Base-by-base conservation (phyloP, 2,329 filamentous ascomycete species). In the Plectosphaerella plurivora region DNA sequence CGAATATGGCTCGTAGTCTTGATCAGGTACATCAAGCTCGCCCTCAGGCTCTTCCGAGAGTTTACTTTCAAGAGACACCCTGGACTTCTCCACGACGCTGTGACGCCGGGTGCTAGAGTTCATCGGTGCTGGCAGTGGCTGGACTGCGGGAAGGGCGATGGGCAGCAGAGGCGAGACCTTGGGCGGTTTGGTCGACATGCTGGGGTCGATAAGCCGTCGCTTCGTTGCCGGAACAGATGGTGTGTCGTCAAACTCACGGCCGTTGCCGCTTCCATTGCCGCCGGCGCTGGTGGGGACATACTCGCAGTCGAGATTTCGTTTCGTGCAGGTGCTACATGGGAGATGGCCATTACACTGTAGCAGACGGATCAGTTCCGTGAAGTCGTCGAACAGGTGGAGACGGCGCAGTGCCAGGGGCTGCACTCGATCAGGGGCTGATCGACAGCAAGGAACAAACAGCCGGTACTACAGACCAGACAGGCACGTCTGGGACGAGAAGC, bases 301-400 rank as follows among this genome's bases (percentile, higher is more conserved):
- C 10, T 53, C 51, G 51, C 61, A 63, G 16, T 49, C 47, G 24
- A 59, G 50, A 28, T 56, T 57, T 44, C 59, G 57, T 36, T 60
- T 60, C 24, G 54, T 51, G 53, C 60, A 63, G 14, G 59, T 55
- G 35, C 54, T 55, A 54, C 61, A 62, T 35, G 58, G 59, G 15
- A 58, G 51, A 47, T 55, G 47, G 24, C 61, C 61, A 45, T 60
- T 58, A 28, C 61, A 63, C 61, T 63, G 49, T 39, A 42, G 54
- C 44, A 22, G 28, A 20, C 14, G 47, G 28, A 25, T 41, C 16
- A 51, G 20, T 20, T 25, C 35, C 11, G 28, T 12, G 28, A 33
- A 33, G 28, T 8, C 8, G 7, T 33, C 7, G 28, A 33, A 33
- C 28, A 33, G 28, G 28, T 9, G 28, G 11, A 12, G 8, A 8